phyloP scores from a whole-genome alignment of 805 yeast species.

The Myxozyma udenii region DNA sequence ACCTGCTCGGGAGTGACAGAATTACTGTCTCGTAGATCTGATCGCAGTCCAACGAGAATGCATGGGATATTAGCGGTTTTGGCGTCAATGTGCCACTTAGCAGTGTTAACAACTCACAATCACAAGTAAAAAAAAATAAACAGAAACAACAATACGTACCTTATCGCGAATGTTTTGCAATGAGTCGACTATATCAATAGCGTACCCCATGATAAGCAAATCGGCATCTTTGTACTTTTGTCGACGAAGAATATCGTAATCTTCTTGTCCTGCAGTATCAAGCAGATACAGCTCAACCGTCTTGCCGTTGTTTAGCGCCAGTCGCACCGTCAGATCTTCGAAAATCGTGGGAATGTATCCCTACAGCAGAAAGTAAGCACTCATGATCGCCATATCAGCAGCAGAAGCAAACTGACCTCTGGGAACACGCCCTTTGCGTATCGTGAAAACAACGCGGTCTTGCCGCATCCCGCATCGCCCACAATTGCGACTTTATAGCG shows the following conservation, averaged over 20 bases:
- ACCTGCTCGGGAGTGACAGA: constrained; percentile 38
- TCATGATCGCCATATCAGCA: neutral
- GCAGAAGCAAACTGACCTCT: constrained; percentile 32
- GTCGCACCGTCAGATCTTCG: constrained; percentile 67
- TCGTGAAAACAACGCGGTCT: constrained; percentile 66
- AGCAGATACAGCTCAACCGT: constrained; percentile 69
- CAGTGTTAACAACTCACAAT: too few species aligned
- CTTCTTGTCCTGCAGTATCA: constrained; percentile 93
- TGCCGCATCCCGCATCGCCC: constrained; percentile 92
- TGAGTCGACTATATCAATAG: constrained; percentile 60
- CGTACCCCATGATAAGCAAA: constrained; percentile 69
- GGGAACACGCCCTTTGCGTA: constrained; percentile 73
- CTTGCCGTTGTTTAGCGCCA: constrained; percentile 48
- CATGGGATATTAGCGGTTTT: constrained; percentile 45
- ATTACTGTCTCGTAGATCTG: constrained; percentile 49
- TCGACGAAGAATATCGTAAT: constrained; percentile 75
- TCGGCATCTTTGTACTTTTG: constrained; percentile 77
- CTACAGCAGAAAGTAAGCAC: constrained; percentile 2
- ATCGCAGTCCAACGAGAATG: constrained; percentile 76
- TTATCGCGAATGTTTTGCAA: constrained; percentile 66
- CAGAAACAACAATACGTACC: constrained; percentile 2
- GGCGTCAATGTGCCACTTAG: neutral
- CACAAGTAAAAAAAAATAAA: neutral
- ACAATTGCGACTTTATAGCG: constrained; percentile 69
- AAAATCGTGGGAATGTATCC: constrained; percentile 79